These are phyloP conservation scores for Capronia epimyces DNA, from an alignment of 2,329 filamentous ascomycete genomes.

Conservation along the genomic window DNA sequence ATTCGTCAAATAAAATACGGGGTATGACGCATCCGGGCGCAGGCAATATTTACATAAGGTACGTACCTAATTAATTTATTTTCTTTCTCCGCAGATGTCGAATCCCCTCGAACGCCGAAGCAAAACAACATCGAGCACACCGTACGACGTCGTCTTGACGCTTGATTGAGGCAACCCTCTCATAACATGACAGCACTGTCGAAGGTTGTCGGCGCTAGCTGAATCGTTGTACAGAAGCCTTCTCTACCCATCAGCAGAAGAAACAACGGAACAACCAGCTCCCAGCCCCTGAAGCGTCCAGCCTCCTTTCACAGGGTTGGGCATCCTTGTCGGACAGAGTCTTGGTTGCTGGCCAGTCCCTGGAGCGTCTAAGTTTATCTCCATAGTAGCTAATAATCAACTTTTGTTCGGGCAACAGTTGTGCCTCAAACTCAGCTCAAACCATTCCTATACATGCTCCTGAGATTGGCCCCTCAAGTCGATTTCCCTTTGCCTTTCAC, in stretches of 20 bases:
- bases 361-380: too few species aligned
- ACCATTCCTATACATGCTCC: neutral
- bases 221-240: too few species aligned
- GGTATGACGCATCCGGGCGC: neutral
- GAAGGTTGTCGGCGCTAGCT: too few species aligned
- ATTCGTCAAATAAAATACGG: neutral
- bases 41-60: neutral
- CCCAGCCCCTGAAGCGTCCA: neutral
- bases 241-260: too few species aligned
- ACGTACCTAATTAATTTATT: neutral
- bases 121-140: too few species aligned
- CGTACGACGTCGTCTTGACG: too few species aligned
- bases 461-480: slow-evolving; percentile 20
- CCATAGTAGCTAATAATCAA: neutral
- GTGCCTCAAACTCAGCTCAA: neutral
- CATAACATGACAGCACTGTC: too few species aligned
- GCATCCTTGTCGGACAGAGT: neutral
- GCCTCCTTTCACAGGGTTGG: neutral
- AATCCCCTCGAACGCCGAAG: too few species aligned
- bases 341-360: neutral
- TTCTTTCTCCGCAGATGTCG: too few species aligned
- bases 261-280: too few species aligned
- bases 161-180: too few species aligned
- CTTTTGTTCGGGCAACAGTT: neutral
- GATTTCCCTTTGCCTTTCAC: slow-evolving; percentile 56